Conservation (phyloP, 108 stramenopile genomes). For the Chaetoceros tenuissimus region DNA sequence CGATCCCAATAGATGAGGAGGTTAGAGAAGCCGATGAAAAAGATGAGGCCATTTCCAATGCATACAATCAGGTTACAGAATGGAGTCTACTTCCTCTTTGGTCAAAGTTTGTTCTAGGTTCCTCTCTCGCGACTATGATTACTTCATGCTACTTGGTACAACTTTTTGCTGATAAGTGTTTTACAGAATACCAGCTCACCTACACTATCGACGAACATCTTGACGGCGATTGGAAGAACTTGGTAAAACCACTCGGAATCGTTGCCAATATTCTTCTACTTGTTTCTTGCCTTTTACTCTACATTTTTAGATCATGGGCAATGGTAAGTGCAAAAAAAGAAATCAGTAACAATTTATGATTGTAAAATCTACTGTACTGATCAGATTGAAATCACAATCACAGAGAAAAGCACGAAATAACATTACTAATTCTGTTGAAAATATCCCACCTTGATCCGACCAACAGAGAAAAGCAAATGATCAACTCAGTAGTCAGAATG, state of each 20-base stretch:
- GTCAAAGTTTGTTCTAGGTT: slow-evolving; percentile 15
- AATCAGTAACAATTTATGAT: no score
- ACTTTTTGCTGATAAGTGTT: slow-evolving; percentile 30
- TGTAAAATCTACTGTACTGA: no score
- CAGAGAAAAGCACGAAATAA: no score
- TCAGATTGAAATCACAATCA: no score
- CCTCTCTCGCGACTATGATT: slow-evolving; percentile 22
- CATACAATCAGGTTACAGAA: slow-evolving; percentile 27
- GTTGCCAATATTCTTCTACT: slow-evolving; percentile 25
- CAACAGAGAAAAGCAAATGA: no score
- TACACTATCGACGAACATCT: slow-evolving; percentile 37
- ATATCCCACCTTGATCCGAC: no score
- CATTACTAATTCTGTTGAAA: no score
- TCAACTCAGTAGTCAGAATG: no score
- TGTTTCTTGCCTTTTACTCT: slow-evolving; percentile 18
- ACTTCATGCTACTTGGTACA: slow-evolving; percentile 45
- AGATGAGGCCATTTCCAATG: slow-evolving; percentile 30
- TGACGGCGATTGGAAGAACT: slow-evolving; percentile 27
- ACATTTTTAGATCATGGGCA: slow-evolving; percentile 27
- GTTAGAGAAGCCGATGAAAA: slow-evolving; percentile 38
- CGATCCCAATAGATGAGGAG: slow-evolving; percentile 32
- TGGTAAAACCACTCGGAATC: slow-evolving; percentile 34
- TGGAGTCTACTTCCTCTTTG: slow-evolving; percentile 24
- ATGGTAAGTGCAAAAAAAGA: slow-evolving; percentile 1
- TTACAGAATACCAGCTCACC: slow-evolving; percentile 34